phyloP scores from a whole-genome alignment of 225 moss, liverwort and hornwort genomes.

The Antitrichia curtipendula region DNA sequence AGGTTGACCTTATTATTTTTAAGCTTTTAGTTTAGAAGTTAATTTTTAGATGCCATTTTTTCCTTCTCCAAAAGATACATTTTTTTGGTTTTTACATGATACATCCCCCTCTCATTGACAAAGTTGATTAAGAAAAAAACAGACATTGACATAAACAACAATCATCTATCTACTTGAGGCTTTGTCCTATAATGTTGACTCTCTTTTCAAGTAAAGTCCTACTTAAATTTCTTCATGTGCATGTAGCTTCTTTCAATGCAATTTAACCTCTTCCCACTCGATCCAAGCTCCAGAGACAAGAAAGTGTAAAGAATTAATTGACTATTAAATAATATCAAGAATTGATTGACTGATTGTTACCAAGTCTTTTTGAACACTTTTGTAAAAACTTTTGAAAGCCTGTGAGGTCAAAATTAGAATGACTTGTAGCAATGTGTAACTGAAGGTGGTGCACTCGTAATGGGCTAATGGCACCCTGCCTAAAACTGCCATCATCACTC shows the following conservation, averaged over 20 bases:
- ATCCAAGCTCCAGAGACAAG: too few species aligned
- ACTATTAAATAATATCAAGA: neutral
- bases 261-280: neutral
- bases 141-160: neutral
- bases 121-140: too few species aligned
- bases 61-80: neutral
- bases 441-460: too few species aligned
- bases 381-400: neutral
- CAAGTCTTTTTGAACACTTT: neutral
- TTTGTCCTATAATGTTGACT: neutral
- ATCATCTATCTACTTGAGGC: neutral
- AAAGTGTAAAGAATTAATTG: too few species aligned
- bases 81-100: neutral
- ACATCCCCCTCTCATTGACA: neutral
- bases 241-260: neutral
- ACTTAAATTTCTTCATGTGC: neutral
- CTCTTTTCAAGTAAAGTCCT: neutral
- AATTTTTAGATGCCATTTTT: neutral
- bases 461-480: too few species aligned
- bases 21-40: neutral
- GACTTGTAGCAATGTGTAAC: neutral
- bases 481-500: too few species aligned
- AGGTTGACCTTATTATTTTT: neutral
- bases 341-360: neutral
- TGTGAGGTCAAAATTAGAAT: fast-evolving